Percentiles rank a stretch among this genome's conserved stretches.
Evolutionary conservation across 2,329 filamentous ascomycete genomes (phyloP).

Genomic region (Fonsecaea multimorphosa): DNA sequence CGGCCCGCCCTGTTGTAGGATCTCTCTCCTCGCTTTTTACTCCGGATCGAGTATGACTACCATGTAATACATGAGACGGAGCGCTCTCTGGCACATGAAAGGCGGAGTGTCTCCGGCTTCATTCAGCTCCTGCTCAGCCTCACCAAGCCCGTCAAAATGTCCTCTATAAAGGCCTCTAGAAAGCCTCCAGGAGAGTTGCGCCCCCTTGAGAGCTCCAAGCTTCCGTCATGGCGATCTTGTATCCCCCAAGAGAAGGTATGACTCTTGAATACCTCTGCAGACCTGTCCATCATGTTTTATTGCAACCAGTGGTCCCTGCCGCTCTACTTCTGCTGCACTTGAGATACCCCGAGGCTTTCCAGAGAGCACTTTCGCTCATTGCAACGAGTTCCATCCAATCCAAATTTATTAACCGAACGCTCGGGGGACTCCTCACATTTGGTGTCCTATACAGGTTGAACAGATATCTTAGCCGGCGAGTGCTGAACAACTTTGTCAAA

Average conservation of each 20-base stretch:
- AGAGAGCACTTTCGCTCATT: background rate
- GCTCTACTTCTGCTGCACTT: conserved; percentile 4
- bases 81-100: background rate
- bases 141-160: background rate
- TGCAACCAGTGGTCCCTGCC: conserved; percentile 10
- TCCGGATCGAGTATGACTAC: too few relatives aligned
- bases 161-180: background rate
- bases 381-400: background rate
- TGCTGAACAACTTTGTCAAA: conserved; percentile 16
- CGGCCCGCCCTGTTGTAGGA: background rate
- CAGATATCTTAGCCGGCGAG: conserved; percentile 2
- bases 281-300: conserved; percentile 13
- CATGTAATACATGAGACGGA: background rate
- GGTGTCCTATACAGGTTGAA: conserved; percentile 7
- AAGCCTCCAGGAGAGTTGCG: background rate
- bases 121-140: background rate
- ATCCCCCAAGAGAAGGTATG: conserved; percentile 9
- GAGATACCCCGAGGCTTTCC: background rate
- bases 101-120: background rate
- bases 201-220: background rate
- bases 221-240: background rate
- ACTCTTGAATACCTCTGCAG: conserved; percentile 14
- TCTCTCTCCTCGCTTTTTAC: too few relatives aligned
- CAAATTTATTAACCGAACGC: background rate
- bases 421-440: conserved; percentile 5